phyloP scores from a whole-genome alignment of 2,329 filamentous ascomycete species.

The Leptosphaerulina australis region DNA sequence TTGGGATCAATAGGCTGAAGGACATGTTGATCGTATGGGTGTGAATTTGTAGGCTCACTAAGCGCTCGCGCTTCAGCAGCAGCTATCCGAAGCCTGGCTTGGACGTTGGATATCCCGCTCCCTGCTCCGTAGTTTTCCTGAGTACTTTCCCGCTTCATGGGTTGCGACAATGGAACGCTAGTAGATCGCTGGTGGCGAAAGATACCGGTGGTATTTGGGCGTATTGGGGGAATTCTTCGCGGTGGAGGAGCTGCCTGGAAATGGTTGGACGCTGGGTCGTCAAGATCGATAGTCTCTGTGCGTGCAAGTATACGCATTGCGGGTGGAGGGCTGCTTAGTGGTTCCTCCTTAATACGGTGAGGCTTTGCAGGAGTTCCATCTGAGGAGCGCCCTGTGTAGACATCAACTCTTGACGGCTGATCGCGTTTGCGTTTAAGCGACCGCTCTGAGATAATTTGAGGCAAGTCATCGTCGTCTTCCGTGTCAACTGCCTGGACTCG shows the following conservation, averaged over 20 bases:
- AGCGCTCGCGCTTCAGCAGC: conserved; percentile 26
- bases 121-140: neutral
- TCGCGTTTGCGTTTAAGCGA: conserved; percentile 52
- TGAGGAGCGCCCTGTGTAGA: conserved; percentile 30
- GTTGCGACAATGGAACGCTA: conserved; percentile 35
- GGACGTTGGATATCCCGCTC: neutral
- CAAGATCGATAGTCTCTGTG: conserved; percentile 54
- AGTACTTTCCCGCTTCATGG: conserved; percentile 23
- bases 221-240: conserved; percentile 12
- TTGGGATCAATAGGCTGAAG: conserved; percentile 39
- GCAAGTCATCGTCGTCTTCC: conserved; percentile 45
- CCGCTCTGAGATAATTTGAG: conserved; percentile 51
- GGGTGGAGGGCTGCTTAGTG: conserved; percentile 40
- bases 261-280: conserved; percentile 42
- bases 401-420: conserved; percentile 22
- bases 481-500: conserved; percentile 6
- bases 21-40: conserved; percentile 7
- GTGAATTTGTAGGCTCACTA: conserved; percentile 27
- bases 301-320: conserved; percentile 29
- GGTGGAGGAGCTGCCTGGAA: conserved; percentile 41
- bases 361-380: conserved; percentile 41
- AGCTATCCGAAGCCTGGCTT: neutral
- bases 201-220: conserved; percentile 19
- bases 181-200: conserved; percentile 37
- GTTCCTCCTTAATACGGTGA: conserved; percentile 51